Evolutionary conservation across 306 rosid species (phyloP), one percentile per base, ranked within the genome.

Genomic region (Phaseolus lunatus): DNA sequence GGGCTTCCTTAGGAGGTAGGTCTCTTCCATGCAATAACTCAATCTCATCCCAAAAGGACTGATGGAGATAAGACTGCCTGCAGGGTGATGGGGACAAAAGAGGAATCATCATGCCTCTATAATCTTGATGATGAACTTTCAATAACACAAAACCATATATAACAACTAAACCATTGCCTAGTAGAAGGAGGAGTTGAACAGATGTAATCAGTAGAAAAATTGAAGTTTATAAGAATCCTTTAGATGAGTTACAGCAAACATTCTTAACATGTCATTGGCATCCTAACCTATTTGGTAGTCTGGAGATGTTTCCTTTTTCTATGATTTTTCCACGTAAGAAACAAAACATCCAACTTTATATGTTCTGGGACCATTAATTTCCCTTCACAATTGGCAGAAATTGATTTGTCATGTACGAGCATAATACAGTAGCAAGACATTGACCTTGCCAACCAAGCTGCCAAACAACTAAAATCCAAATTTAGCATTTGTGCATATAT

Each of bases 311-410:
- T 43, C 48, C 15, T 13, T 43, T 0, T 16, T 43, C 16, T 43
- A 12, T 3, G 15, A 43, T 0, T 41, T 2, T 41, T 41, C 3
- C 45, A 39, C 3, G 9, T 39, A 41, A 9, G n/a, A n/a, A n/a
- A n/a, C n/a, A n/a, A 41, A 2, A 41, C 9, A 39, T 41, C 47
- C 31, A 35, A 39, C 27, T 56, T 73, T 35, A 13, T 16, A 65
- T 48, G 35, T 54, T 23, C 16, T 20, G 90, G 94, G 92, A 84
- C 94, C 94, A 83, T 81, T 57, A 16, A 70, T 75, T 77, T 45
- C 45, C 75, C 22, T 73, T 78, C 13, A 41, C 73, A 67, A 50
- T 49, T 66, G 62, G 22, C 72, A 16, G 78, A 53, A 54, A 16
- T 68, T 29, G 69, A 74, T 73, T 84, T 72, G 84, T 78, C 85